Evolutionary conservation across 169 alveolate species (phyloP), one percentile per base, ranked within the genome.

Genomic region (Plasmodium gaboni): DNA sequence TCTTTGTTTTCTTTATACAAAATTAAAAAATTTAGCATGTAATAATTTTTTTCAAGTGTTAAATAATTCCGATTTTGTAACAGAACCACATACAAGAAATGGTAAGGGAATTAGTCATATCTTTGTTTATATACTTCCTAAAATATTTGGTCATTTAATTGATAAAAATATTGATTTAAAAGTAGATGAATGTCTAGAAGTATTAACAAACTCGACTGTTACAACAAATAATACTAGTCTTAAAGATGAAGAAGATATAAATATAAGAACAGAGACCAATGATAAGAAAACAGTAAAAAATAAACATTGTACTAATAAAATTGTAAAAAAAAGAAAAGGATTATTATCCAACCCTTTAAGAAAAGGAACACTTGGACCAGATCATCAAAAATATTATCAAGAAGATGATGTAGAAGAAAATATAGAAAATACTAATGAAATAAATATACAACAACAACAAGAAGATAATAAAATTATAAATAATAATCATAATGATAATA

Each of bases 81-180:
- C 73, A 17, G 89, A 76, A 64, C 78, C 89, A 10, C 89, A 76
- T 26, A 22, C 89, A 24, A 76, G 89, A 50, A 76, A 44, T 64
- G 89, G 89, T 28, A 76, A 76, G 7, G 89, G 89, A 9, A 76
- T 76, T 17, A 76, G 89, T 38, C 89, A 76, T 44, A 65, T 76
- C 2, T 76, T 76, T 51, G 89, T 76, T 24, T 76, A 64, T 24
- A 64, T 76, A 6, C 12, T 76, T 6, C 89, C 89, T 1, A 64
- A 76, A 57, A 24, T 28, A 2, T 76, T n/a, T 64, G 10, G 74
- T 6, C 89, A 76, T 57, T 48, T 76, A 22, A 64, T 64, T 13
- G 89, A 76, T 65, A 76, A 76, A n/a, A 76, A 63, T 48, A 7
- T 48, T 13, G 76, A 76, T 1, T 22, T 64, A 17, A 76, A 51